A percentile compares a stretch with the other conserved stretches of the same genome.
Conservation (phyloP, 139 green algal species). For the Asterochloris erici region DNA sequence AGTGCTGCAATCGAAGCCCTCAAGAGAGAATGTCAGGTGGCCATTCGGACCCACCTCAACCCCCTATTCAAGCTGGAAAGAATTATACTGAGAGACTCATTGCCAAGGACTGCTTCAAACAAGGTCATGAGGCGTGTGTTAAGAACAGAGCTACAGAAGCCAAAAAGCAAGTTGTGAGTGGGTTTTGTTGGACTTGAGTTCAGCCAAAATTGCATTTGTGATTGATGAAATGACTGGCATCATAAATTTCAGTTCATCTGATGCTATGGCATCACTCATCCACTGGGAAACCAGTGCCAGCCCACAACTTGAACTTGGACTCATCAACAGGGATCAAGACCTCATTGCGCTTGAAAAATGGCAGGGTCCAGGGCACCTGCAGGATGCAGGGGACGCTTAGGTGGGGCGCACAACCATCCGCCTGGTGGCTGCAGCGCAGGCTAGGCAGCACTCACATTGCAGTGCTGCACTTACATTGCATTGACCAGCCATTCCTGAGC, state of each 20-base stretch:
- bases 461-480: no score
- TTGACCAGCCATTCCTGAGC: no score
- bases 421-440: no score
- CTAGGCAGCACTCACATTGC: no score
- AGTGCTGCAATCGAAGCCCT: conserved; percentile 18
- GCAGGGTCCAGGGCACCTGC: conserved; percentile 8
- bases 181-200: background rate
- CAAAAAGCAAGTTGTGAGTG: background rate
- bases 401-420: background rate
- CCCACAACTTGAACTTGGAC: conserved; percentile 21
- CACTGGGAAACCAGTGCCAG: background rate
- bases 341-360: conserved; percentile 67
- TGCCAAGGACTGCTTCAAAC: conserved; percentile 87
- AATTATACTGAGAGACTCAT: conserved; percentile 45
- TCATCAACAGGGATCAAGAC: conserved; percentile 63
- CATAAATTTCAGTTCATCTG: no score
- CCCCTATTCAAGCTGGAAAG: conserved; percentile 79
- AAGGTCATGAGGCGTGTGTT: conserved; percentile 89
- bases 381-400: background rate
- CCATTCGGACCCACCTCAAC: conserved; percentile 74
- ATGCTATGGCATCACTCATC: no score
- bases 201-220: background rate
- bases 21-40: conserved; percentile 49
- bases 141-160: conserved; percentile 33
- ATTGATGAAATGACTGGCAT: no score